Evolutionary conservation across 1,139 yeast species (phyloP), one percentile per base, ranked within the genome.

Genomic region (Diutina siamensis): DNA sequence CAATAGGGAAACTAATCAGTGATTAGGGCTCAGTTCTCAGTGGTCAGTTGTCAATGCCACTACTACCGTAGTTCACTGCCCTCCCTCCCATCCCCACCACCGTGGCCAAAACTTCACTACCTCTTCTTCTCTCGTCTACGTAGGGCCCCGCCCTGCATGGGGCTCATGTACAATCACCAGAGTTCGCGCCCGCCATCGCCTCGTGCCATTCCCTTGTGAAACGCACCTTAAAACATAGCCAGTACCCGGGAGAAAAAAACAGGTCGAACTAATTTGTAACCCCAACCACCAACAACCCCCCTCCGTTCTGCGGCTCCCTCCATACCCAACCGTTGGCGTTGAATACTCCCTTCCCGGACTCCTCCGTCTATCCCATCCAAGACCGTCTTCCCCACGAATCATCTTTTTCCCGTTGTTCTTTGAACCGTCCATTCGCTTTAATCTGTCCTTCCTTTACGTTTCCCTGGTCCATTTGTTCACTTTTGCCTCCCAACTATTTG

Each of bases 141-240:
- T 38, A 38, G 15, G 40, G 40, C 28, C 20, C 28, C 40, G 40
- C 42, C 42, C 32, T 19, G 32, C 31, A 9, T 38, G 20, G 9
- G n/a, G n/a, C 21, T 17, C 28, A 25, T 17, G 20, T 20, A 34
- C 19, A 15, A 34, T 17, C 36, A 34, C 20, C 36, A 15, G n/a
- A 13, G n/a, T 22, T 5, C 20, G 20, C 42, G 31, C 32, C 42
- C 31, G 28, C n/a, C 32, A 38, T 38, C 42, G 32, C 32, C 42
- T 25, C 22, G 21, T 17, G 8, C 21, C 31, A 38, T 38, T 38
- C 42, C 32, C 42, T 18, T 38, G 33, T 38, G 42, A 38, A 38
- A 38, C 42, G 42, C 42, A 22, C 19, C 32, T 38, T 38, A 38
- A 38, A 38, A 38, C 42, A 15, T 38, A 38, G 42, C 42, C 42